Evolutionary conservation across 2,329 filamentous ascomycete genomes (phyloP).

Genomic region (Phaeosphaeria sp.): DNA sequence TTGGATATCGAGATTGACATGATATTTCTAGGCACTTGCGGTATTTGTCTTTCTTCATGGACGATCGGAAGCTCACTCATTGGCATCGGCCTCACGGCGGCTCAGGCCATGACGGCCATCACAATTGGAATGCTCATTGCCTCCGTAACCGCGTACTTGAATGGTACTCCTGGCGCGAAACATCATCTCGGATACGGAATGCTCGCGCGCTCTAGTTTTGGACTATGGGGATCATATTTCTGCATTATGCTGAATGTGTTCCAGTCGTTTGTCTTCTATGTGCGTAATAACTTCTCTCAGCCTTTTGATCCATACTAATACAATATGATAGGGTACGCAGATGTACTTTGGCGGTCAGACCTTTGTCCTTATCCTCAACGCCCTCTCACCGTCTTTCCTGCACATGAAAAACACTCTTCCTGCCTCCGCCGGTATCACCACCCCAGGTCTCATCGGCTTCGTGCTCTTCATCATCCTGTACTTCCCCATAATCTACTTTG

Average conservation of each 20-base stretch:
- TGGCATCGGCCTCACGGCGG: constrained; percentile 18
- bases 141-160: constrained; percentile 17
- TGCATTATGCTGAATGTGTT: constrained; percentile 27
- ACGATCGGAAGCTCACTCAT: constrained; percentile 20
- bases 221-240: constrained; percentile 26
- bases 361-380: constrained; percentile 19
- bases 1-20: background rate
- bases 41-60: constrained; percentile 18
- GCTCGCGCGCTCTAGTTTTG: constrained; percentile 22
- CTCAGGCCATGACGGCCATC: constrained; percentile 11
- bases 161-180: constrained; percentile 18
- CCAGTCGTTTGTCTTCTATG: constrained; percentile 22
- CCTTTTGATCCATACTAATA: background rate
- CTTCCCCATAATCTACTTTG: constrained; percentile 22
- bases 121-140: constrained; percentile 21
- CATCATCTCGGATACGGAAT: constrained; percentile 25
- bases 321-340: constrained; percentile 15
- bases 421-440: constrained; percentile 14
- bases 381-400: constrained; percentile 22
- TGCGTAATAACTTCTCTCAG: background rate
- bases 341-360: constrained; percentile 28
- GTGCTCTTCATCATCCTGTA: constrained; percentile 19
- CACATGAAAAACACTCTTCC: constrained; percentile 28
- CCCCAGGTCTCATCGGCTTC: constrained; percentile 18
- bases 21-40: constrained; percentile 12